Evolutionary conservation across 2,329 filamentous ascomycete species (phyloP).

Genomic region (Fusarium nurragi): DNA sequence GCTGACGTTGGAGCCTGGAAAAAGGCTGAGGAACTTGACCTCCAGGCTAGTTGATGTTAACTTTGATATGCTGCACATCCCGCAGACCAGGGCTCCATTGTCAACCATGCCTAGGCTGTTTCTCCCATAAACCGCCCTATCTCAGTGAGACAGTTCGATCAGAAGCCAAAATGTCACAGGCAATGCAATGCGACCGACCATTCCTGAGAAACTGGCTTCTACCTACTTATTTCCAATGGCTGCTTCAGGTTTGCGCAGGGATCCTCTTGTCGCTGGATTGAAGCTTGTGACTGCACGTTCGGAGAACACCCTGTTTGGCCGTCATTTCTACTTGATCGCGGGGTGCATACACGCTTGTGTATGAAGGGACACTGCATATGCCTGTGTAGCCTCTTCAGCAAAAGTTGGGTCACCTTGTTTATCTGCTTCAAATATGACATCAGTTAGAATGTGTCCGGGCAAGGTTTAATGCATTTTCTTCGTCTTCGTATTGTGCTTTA

Average conservation of each 20-base stretch:
- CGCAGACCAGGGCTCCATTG: background rate
- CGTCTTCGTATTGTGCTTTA: conserved; percentile 18
- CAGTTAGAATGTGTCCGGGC: background rate
- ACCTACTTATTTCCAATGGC: background rate
- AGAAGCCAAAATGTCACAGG: background rate
- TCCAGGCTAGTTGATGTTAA: background rate
- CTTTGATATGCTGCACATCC: background rate
- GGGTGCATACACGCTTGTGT: background rate
- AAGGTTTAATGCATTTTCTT: conserved; percentile 3
- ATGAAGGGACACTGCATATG: background rate
- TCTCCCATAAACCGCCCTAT: background rate
- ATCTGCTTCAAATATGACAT: conserved; percentile 8
- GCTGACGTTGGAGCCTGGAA: conserved; percentile 1
- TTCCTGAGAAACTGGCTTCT: background rate
- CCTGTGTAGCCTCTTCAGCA: background rate
- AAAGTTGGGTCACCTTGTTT: background rate
- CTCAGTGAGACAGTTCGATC: conserved; percentile 14
- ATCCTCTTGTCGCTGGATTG: conserved; percentile 1
- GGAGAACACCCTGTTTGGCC: background rate
- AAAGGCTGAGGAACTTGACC: background rate
- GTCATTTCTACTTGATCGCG: background rate
- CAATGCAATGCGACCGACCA: background rate
- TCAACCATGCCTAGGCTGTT: background rate
- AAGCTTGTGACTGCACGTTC: background rate
- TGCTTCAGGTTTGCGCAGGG: conserved; percentile 21